Conservation (phyloP, 1,139 yeast genomes). For the Yamadazyma dendronema region DNA sequence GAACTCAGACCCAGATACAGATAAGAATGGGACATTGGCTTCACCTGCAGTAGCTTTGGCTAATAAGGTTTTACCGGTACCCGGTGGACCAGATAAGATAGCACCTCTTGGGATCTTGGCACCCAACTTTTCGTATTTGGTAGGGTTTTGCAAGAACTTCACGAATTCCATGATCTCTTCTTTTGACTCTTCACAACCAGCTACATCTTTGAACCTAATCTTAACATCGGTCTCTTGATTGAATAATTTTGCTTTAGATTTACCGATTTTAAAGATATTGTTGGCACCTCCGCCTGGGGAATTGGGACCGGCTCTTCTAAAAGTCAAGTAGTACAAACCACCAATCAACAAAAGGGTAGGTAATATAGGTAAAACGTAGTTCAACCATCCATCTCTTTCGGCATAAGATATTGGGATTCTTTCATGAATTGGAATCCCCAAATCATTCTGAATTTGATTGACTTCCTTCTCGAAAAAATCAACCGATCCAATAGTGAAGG, state of each 20-base stretch:
- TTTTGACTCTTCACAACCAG: conserved; percentile 81
- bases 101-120: conserved; percentile 87
- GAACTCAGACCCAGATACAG: conserved; percentile 81
- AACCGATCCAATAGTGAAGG: conserved; percentile 71
- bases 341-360: conserved; percentile 72
- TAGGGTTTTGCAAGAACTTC: conserved; percentile 70
- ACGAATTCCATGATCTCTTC: conserved; percentile 87
- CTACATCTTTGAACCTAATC: conserved; percentile 74
- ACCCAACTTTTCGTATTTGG: conserved; percentile 71
- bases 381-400: conserved; percentile 58
- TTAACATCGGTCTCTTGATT: conserved; percentile 71
- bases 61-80: conserved; percentile 79
- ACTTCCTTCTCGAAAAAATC: conserved; percentile 71
- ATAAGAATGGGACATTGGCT: conserved; percentile 78
- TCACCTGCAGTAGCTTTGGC: conserved; percentile 88
- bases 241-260: conserved; percentile 67
- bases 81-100: conserved; percentile 80
- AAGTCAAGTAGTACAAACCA: conserved; percentile 69
- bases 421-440: conserved; percentile 56
- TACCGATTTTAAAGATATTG: conserved; percentile 63
- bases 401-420: conserved; percentile 65
- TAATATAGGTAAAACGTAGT: conserved; percentile 56
- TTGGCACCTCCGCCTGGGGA: conserved; percentile 51
- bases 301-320: conserved; percentile 51
- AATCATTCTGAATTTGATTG: conserved; percentile 58